A percentile compares a stretch with the other conserved stretches of the same genome.
phyloP scores from a whole-genome alignment of 139 green algal species.

The Chara braunii region DNA sequence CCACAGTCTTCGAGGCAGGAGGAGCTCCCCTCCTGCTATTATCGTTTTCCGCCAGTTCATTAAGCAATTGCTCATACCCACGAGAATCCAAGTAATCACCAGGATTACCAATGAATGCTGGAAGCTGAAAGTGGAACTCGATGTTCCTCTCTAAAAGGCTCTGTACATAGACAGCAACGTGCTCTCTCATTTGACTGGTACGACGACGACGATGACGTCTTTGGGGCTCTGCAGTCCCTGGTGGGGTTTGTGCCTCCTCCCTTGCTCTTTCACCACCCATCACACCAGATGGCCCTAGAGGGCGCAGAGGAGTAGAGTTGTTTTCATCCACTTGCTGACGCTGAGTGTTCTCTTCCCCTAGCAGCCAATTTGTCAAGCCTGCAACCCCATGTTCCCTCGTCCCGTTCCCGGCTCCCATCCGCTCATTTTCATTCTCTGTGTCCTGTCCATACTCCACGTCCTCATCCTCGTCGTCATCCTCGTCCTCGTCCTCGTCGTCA shows the following conservation, averaged over 20 bases:
- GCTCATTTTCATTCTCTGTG: conserved; percentile 8
- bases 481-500: conserved; percentile 10
- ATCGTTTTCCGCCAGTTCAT: conserved; percentile 11
- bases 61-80: conserved; percentile 20
- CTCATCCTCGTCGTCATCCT: conserved; percentile 11
- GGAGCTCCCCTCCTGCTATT: not conserved
- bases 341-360: not conserved
- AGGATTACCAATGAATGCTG: conserved; percentile 18
- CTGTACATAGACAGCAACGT: not conserved
- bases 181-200: not conserved
- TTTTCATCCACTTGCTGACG: not conserved
- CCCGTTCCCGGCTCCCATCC: not conserved
- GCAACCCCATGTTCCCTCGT: conserved; percentile 2
- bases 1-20: conserved; percentile 3
- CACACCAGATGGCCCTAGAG: not conserved
- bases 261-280: not conserved
- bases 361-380: not conserved
- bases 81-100: conserved; percentile 19
- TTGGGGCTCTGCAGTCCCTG: not conserved
- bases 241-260: not conserved
- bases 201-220: not conserved
- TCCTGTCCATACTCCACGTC: conserved; percentile 18
- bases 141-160: not conserved
- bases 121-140: too few species aligned
- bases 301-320: not conserved